Conservation (phyloP, 768 basidiomycete genomes). For the Mycena olivaceomarginata region DNA sequence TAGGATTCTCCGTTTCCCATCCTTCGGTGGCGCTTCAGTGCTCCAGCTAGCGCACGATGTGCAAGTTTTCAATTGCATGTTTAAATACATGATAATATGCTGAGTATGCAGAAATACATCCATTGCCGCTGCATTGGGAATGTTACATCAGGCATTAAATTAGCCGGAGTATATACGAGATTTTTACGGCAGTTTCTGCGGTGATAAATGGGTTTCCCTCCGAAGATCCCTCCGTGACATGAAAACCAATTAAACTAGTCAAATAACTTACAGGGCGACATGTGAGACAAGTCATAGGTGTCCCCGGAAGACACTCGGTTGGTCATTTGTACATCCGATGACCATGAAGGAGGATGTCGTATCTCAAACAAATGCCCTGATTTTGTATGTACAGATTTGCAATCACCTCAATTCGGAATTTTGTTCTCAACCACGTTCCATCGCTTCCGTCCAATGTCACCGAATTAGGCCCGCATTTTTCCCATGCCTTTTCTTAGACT, state of each 20-base stretch:
- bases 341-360: conserved; percentile 12
- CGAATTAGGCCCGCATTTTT: too few species aligned
- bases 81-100: neutral
- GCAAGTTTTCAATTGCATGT: neutral
- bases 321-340: conserved; percentile 9
- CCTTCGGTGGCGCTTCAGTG: conserved; percentile 15
- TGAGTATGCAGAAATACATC: conserved; percentile 17
- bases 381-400: too few species aligned
- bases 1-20: conserved; percentile 17
- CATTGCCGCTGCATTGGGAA: conserved; percentile 22
- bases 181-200: conserved; percentile 21
- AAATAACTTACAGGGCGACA: conserved; percentile 13
- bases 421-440: too few species aligned
- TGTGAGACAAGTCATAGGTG: conserved; percentile 12
- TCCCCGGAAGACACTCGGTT: conserved; percentile 7
- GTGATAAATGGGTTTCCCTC: conserved; percentile 11
- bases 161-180: conserved; percentile 17
- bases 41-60: neutral
- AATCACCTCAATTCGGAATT: too few species aligned
- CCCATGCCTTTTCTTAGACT: too few species aligned
- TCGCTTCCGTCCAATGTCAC: too few species aligned
- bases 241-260: conserved; percentile 16
- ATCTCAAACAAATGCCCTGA: too few species aligned
- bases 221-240: conserved; percentile 18
- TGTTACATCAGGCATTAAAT: conserved; percentile 6